Evolutionary conservation across 1,139 yeast genomes (phyloP).

Genomic region (Sugiyamaella japonica): DNA sequence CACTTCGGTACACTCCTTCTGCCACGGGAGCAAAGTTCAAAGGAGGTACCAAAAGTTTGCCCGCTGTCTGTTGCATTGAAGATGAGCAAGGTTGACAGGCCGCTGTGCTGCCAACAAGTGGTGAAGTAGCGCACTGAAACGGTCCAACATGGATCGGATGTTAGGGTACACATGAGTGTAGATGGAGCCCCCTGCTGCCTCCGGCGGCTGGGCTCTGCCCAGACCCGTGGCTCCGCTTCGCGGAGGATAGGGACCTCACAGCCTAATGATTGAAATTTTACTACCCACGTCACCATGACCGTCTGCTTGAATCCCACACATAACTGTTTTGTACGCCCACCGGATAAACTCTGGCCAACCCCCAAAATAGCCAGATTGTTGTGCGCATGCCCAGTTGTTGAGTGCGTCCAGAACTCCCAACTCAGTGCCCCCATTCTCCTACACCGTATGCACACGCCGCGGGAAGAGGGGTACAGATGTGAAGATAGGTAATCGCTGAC

Average conservation of each 20-base stretch:
- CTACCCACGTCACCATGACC: too few species aligned
- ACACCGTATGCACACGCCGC: background rate
- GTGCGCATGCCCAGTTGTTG: background rate
- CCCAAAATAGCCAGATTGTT: background rate
- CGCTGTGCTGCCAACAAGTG: background rate
- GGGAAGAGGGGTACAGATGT: background rate
- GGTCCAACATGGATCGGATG: background rate
- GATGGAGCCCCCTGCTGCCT: background rate
- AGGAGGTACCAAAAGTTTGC: slow-evolving; percentile 66
- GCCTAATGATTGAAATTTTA: too few species aligned
- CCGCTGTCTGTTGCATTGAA: slow-evolving; percentile 10
- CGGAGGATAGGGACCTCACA: background rate
- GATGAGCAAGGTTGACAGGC: background rate
- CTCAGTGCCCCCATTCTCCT: too few species aligned
- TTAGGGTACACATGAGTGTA: background rate
- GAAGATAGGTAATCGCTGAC: background rate
- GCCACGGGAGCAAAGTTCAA: slow-evolving; percentile 86
- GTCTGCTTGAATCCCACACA: too few species aligned
- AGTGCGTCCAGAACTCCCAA: background rate
- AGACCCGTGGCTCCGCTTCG: background rate
- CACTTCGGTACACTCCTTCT: slow-evolving; percentile 83
- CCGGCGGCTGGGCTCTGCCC: slow-evolving; percentile 3
- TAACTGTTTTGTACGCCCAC: too few species aligned
- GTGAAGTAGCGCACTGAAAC: background rate
- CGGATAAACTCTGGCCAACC: background rate